Conservation (phyloP, 129 eudicot species). For the Centrapalus pauciflorus region DNA sequence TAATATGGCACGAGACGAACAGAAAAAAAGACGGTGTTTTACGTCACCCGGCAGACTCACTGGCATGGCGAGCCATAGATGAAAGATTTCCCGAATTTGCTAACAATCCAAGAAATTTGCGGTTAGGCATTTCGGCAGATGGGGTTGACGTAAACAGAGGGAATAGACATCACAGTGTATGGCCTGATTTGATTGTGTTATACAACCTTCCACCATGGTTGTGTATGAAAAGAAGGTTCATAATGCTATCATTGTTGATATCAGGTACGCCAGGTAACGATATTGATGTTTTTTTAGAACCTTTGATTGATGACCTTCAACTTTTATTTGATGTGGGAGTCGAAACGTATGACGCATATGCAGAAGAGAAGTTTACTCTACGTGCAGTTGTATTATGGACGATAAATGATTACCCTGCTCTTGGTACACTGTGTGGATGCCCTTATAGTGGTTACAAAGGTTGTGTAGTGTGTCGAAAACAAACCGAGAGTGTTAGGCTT, state of each 20-base stretch:
- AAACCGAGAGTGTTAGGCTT: background rate
- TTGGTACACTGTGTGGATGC: background rate
- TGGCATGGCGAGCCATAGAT: background rate
- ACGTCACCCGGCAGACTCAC: no score
- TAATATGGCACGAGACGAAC: no score
- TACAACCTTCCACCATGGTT: background rate
- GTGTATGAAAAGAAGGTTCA: background rate
- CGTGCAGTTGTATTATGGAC: background rate
- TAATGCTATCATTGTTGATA: background rate
- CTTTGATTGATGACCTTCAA: background rate
- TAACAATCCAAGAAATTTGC: background rate
- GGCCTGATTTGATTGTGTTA: background rate
- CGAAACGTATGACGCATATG: background rate
- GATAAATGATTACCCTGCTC: background rate
- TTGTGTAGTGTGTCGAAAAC: background rate
- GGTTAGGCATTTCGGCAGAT: background rate
- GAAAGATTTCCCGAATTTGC: background rate
- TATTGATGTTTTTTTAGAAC: background rate
- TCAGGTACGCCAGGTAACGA: background rate
- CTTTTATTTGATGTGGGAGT: background rate
- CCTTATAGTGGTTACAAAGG: background rate
- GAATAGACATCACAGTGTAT: background rate
- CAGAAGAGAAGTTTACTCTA: background rate
- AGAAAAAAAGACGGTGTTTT: no score
- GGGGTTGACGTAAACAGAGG: background rate